These are phyloP conservation scores for Chrysanthemum lavandulifolium DNA, from an alignment of 129 eudicot genomes.

Conservation along the genomic window DNA sequence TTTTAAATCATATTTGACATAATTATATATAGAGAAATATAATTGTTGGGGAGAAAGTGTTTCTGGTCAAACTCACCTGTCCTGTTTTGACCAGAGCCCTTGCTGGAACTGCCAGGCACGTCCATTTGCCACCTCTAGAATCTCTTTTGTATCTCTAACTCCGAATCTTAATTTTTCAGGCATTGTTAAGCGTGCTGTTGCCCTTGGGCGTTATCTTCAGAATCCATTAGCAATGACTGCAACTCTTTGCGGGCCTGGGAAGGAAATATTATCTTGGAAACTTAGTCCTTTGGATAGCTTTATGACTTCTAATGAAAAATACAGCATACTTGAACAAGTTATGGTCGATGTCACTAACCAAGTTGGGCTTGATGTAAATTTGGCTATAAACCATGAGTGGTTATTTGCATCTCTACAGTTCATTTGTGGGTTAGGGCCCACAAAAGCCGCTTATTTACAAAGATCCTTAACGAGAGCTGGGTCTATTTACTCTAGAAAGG, in stretches of 20 bases:
- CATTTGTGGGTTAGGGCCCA: slow-evolving; percentile 88
- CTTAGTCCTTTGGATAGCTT: slow-evolving; percentile 68
- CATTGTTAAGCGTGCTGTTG: slow-evolving; percentile 82
- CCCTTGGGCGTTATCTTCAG: slow-evolving; percentile 88
- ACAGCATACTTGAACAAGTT: slow-evolving; percentile 74
- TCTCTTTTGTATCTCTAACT: slow-evolving; percentile 1
- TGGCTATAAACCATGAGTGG: slow-evolving; percentile 90
- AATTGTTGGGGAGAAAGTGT: neutral
- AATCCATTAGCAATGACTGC: slow-evolving; percentile 91
- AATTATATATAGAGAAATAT: too few relatives aligned
- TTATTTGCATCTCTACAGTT: slow-evolving; percentile 83
- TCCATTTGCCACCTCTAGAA: neutral
- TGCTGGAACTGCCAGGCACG: neutral
- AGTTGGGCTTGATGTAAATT: slow-evolving; percentile 84
- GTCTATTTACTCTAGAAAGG: slow-evolving; percentile 69
- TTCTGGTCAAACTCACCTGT: neutral
- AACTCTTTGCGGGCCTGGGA: slow-evolving; percentile 76
- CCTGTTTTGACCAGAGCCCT: neutral
- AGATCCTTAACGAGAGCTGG: slow-evolving; percentile 76
- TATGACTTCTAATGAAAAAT: slow-evolving; percentile 83
- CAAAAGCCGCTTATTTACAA: slow-evolving; percentile 80
- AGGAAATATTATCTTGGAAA: slow-evolving; percentile 84
- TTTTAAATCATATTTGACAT: too few relatives aligned
- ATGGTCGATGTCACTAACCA: slow-evolving; percentile 93
- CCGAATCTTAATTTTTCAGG: slow-evolving; percentile 37